Base-by-base conservation (phyloP, 306 rosid genomes). In the Quercus robur region DNA sequence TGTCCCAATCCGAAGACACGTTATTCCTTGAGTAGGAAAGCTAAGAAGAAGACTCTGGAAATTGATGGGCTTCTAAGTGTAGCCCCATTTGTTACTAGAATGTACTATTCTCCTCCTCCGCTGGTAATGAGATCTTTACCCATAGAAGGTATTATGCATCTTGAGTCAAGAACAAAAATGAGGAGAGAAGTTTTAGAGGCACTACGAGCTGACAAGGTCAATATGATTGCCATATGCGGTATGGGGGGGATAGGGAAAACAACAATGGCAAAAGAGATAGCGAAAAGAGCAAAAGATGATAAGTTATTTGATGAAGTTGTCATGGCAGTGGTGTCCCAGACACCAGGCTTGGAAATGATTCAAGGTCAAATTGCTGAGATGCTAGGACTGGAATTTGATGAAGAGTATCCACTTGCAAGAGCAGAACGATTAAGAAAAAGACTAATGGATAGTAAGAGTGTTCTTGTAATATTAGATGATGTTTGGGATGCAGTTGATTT, bases 401-500 rank as follows among this genome's bases (percentile, higher is more conserved):
- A 30, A 56, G 67, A 77, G 13, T 17, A 18, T 17, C 1, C 3
- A 12, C 49, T 56, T 64, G 79, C n/a, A 3, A 64, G 72, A 75
- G 56, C 83, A 5, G 0, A 1, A 4, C 30, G 11, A 6, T 10
- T 85, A 5, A 30, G 3, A 2, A n/a, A 67, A 1, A 56, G 84
- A 18, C 15, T 86, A 44, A 79, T 52, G 35, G 0, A 17, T 0
- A 26, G 18, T 1, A 46, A 73, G 1, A 80, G 14, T 1, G 63
- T 64, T 4, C 51, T 88, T 5, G 7, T 89, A 18, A 72, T 89
- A 18, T 33, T 89, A 3, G 92, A 89, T 57, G 90, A 86, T 68
- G 66, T 88, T 0, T 81, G 89, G 89, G 68, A 38, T 2, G 52
- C 38, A 18, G 69, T 88, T 58, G 78, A 86, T 52, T 70, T 86